Conservation (phyloP, 2,329 filamentous ascomycete species). For the Calonectria hawksworthii region DNA sequence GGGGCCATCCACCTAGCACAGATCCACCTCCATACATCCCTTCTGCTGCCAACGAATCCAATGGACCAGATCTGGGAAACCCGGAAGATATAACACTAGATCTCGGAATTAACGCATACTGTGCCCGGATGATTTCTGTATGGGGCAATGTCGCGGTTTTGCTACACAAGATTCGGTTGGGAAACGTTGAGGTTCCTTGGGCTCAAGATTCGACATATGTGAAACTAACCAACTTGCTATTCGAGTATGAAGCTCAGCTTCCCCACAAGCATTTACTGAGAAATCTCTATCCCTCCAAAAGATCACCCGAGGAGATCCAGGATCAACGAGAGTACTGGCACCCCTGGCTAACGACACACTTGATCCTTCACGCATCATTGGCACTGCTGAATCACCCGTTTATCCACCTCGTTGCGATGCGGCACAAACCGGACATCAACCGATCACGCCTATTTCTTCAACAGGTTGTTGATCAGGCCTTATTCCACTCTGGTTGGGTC, state of each 20-base stretch:
- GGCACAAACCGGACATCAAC: neutral
- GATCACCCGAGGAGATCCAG: neutral
- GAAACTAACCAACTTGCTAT: neutral
- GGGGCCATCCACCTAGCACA: neutral
- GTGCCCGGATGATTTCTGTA: neutral
- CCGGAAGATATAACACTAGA: neutral
- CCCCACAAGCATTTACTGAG: neutral
- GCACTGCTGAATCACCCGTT: neutral
- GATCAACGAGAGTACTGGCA: conserved; percentile 1
- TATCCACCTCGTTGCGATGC: conserved; percentile 1
- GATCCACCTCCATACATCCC: neutral
- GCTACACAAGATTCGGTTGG: neutral
- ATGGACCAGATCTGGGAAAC: neutral
- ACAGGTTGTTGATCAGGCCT: neutral
- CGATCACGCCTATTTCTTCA: neutral
- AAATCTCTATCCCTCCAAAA: neutral
- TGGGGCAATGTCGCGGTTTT: neutral
- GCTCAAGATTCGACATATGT: conserved; percentile 1
- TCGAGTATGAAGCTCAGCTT: neutral
- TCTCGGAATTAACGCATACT: neutral
- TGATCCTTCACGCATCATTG: neutral
- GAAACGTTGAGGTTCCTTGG: neutral
- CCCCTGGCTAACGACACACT: neutral
- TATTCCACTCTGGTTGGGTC: neutral
- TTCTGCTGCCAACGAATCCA: neutral